phyloP scores from a whole-genome alignment of 1,284 basidiomycete species.

The Rhizopogon parksii region DNA sequence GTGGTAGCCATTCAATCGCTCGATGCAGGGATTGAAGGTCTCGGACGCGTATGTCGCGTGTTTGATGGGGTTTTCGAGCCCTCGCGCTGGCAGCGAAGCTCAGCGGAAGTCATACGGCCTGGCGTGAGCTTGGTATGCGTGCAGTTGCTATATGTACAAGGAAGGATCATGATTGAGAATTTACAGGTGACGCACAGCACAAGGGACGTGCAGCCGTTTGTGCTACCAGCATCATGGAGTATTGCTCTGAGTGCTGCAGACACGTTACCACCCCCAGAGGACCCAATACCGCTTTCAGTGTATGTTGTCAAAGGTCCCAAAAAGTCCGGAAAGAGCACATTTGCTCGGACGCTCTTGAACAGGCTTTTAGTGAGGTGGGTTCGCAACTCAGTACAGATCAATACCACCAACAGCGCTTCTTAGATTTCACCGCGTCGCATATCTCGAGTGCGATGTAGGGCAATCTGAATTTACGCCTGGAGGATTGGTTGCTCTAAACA shows the following conservation, averaged over 20 bases:
- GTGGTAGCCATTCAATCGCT: conserved; percentile 51
- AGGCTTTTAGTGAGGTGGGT: conserved; percentile 51
- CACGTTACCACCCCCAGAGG: conserved; percentile 2
- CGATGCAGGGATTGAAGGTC: conserved; percentile 52
- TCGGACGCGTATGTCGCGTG: conserved; percentile 53
- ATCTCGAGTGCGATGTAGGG: conserved; percentile 87
- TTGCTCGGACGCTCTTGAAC: conserved; percentile 75
- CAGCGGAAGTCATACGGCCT: conserved; percentile 19
- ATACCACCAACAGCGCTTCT: conserved; percentile 2
- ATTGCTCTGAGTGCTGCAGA: conserved; percentile 33
- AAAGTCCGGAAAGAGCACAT: conserved; percentile 85
- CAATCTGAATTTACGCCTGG: conserved; percentile 92
- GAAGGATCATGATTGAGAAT: neutral
- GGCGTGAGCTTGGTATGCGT: conserved; percentile 36
- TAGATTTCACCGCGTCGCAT: conserved; percentile 74
- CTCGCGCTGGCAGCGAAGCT: conserved; percentile 19
- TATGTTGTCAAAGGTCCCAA: conserved; percentile 79
- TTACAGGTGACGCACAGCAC: conserved; percentile 35
- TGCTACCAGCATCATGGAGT: conserved; percentile 55
- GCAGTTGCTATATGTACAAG: conserved; percentile 47
- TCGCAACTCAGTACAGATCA: neutral
- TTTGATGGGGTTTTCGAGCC: conserved; percentile 55
- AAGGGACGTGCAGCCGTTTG: conserved; percentile 42
- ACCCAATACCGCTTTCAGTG: conserved; percentile 23
- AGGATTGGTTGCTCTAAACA: conserved; percentile 76